Conservation (phyloP, 2,329 filamentous ascomycete species). For the Beauveria bassiana region DNA sequence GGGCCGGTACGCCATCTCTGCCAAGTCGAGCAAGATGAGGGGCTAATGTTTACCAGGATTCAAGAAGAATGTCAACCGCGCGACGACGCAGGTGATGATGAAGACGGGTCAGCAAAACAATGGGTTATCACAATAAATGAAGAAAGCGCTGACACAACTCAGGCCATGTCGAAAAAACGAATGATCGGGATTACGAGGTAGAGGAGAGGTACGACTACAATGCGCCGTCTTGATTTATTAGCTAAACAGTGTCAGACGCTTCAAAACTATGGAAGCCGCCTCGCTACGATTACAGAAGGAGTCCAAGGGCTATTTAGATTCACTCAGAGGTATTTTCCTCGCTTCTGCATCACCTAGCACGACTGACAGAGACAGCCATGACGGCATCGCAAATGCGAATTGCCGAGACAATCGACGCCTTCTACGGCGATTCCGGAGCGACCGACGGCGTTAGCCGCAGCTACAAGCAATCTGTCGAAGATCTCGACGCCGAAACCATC, state of each 20-base stretch:
- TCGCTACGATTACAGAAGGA: conserved; percentile 91
- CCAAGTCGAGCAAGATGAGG: conserved; percentile 21
- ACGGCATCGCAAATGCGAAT: conserved; percentile 99
- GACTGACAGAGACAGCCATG: conserved; percentile 58
- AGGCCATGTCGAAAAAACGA: conserved; percentile 97
- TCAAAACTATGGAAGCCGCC: conserved; percentile 94
- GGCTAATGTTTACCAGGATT: conserved; percentile 32
- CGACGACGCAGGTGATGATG: conserved; percentile 99
- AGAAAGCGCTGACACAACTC: conserved; percentile 13
- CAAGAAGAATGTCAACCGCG: conserved; percentile 94
- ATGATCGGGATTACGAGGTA: conserved; percentile 97
- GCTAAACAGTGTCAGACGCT: conserved; percentile 55
- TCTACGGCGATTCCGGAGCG: conserved; percentile 93
- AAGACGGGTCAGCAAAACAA: conserved; percentile 64
- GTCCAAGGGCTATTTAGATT: conserved; percentile 96
- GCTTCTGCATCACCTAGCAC: too few species aligned
- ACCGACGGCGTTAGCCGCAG: conserved; percentile 91
- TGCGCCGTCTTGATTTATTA: not conserved
- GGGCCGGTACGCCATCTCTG: conserved; percentile 49
- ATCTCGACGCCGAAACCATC: conserved; percentile 95
- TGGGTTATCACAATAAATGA: not conserved
- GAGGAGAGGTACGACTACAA: conserved; percentile 64
- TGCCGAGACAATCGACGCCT: conserved; percentile 97
- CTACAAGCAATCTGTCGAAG: conserved; percentile 97
- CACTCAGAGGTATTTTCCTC: conserved; percentile 61